Conservation (phyloP, 2,329 filamentous ascomycete species). For the Chaetoscypha palmicola region DNA sequence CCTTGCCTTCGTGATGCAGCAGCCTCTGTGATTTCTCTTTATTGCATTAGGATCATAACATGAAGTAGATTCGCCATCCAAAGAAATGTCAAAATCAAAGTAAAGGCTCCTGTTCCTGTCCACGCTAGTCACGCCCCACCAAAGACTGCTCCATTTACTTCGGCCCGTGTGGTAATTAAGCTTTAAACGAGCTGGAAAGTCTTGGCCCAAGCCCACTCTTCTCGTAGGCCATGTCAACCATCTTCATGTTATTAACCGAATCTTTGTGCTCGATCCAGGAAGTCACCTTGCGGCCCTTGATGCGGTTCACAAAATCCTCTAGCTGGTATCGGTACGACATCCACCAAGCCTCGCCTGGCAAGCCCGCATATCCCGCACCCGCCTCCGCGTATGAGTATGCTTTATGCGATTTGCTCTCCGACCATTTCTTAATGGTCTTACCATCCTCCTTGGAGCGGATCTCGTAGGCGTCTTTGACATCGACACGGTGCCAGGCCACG, state of each 20-base stretch:
- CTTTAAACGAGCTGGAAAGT: conserved; percentile 18
- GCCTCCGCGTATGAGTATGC: conserved; percentile 14
- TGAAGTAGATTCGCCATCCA: too few species aligned
- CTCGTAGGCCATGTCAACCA: conserved; percentile 41
- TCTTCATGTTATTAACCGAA: conserved; percentile 38
- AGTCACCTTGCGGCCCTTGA: conserved; percentile 29
- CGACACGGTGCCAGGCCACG: conserved; percentile 13
- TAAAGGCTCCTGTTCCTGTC: too few species aligned
- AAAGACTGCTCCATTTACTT: too few species aligned
- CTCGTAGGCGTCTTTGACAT: conserved; percentile 9
- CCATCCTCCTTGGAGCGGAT: conserved; percentile 7
- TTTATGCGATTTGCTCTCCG: conserved; percentile 8
- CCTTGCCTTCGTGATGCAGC: too few species aligned
- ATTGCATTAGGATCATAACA: too few species aligned
- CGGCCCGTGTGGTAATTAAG: too few species aligned
- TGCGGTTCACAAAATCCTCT: conserved; percentile 40
- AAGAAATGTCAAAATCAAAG: too few species aligned
- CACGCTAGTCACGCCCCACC: too few species aligned
- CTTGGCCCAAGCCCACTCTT: conserved; percentile 32
- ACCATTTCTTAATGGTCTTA: conserved; percentile 10
- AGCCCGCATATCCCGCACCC: conserved; percentile 5
- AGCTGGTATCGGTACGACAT: conserved; percentile 39
- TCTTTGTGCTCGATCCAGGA: conserved; percentile 36
- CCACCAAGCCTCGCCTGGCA: conserved; percentile 24
- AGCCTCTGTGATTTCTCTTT: too few species aligned